Conservation (phyloP, 805 yeast genomes). For the Zygosaccharomyces siamensis region DNA sequence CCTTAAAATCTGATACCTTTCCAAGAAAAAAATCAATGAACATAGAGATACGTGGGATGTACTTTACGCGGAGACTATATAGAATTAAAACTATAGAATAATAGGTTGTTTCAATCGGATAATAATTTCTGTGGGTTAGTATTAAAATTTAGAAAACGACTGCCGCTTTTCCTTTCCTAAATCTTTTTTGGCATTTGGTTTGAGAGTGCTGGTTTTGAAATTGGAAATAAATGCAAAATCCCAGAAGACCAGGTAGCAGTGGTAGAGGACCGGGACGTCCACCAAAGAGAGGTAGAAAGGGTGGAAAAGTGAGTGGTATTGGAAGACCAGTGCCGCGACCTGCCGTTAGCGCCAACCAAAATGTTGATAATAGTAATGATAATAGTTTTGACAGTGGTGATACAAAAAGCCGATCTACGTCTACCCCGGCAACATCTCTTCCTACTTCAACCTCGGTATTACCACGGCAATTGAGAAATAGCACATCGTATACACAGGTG, state of each 20-base stretch:
- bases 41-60: neutral
- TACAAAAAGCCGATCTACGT: slow-evolving; percentile 7
- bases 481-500: slow-evolving; percentile 27
- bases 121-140: neutral
- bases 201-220: neutral
- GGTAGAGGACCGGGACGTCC: slow-evolving; percentile 39
- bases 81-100: neutral
- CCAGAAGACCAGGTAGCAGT: slow-evolving; percentile 90
- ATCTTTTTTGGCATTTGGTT: slow-evolving; percentile 1
- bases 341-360: slow-evolving; percentile 1
- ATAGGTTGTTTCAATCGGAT: neutral
- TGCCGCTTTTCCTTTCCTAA: neutral
- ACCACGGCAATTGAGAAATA: slow-evolving; percentile 27
- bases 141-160: neutral
- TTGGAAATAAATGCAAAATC: slow-evolving; percentile 48
- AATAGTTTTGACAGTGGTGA: slow-evolving; percentile 2
- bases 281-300: slow-evolving; percentile 4
- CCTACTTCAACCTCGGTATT: slow-evolving; percentile 8
- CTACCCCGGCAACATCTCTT: slow-evolving; percentile 8
- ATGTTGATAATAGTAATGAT: slow-evolving; percentile 1
- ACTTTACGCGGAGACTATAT: neutral
- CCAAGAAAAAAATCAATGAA: neutral
- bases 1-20: neutral
- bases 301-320: slow-evolving; percentile 1
- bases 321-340: neutral